Evolutionary conservation across 2,329 filamentous ascomycete species (phyloP).

Genomic region (Arthrobotrys pseudoclavata): DNA sequence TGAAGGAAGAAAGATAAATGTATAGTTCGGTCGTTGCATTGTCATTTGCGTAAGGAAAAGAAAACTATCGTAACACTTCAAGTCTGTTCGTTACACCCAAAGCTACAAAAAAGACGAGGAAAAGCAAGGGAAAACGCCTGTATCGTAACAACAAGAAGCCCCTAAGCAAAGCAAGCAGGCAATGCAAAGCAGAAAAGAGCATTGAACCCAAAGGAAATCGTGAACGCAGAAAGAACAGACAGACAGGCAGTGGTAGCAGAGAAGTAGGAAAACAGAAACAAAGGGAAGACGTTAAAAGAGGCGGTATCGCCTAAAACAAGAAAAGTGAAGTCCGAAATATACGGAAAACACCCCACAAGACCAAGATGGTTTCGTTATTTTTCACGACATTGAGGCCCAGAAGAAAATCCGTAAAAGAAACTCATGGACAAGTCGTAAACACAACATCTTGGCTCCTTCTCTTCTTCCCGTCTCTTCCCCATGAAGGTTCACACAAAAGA

Average conservation of each 20-base stretch:
- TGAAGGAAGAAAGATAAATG: not conserved
- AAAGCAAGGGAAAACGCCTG: slow-evolving; percentile 38
- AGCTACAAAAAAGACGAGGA: not conserved
- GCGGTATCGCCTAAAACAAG: slow-evolving; percentile 6
- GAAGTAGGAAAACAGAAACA: slow-evolving; percentile 11
- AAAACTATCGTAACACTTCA: slow-evolving; percentile 29
- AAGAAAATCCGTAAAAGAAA: slow-evolving; percentile 5
- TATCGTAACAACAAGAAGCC: slow-evolving; percentile 41
- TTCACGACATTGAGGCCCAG: not conserved
- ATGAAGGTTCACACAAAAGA: slow-evolving; percentile 30
- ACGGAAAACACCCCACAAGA: not conserved
- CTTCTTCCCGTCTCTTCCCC: not conserved
- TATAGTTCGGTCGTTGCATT: slow-evolving; percentile 21
- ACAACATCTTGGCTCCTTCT: not conserved
- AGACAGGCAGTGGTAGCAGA: not conserved
- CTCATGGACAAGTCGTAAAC: not conserved
- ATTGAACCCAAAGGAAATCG: slow-evolving; percentile 11
- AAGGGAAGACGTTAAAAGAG: slow-evolving; percentile 27
- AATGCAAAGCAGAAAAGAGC: not conserved
- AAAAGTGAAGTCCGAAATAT: slow-evolving; percentile 5
- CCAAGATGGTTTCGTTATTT: not conserved
- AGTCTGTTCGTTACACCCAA: slow-evolving; percentile 20
- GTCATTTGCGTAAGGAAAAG: slow-evolving; percentile 1
- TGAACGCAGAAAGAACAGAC: not conserved
- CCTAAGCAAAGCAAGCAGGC: slow-evolving; percentile 31